Conservation (phyloP, 2,329 filamentous ascomycete species). For the Clonostachys sp. region DNA sequence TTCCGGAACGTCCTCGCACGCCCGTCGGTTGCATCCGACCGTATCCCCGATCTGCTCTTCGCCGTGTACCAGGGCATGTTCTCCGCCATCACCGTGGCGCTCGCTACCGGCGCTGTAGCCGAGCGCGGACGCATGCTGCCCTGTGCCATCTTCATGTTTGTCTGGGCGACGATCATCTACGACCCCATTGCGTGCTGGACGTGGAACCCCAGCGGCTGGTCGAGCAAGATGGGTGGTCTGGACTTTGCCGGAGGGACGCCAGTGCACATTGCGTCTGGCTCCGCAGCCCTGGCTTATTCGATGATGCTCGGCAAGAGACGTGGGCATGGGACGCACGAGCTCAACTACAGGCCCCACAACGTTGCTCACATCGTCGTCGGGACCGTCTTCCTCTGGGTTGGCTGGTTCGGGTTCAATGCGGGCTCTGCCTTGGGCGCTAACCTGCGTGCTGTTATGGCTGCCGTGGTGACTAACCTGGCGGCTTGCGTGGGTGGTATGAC, state of each 20-base stretch:
- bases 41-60: conserved; percentile 79
- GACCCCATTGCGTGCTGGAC: conserved; percentile 95
- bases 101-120: conserved; percentile 79
- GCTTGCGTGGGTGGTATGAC: conserved; percentile 82
- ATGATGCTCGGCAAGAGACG: conserved; percentile 85
- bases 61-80: conserved; percentile 88
- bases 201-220: conserved; percentile 83
- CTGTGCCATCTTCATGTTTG: conserved; percentile 86
- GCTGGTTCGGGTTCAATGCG: conserved; percentile 94
- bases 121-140: conserved; percentile 86
- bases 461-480: conserved; percentile 79
- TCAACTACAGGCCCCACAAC: conserved; percentile 91
- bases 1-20: conserved; percentile 70
- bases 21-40: conserved; percentile 68
- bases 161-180: conserved; percentile 88
- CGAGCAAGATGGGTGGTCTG: conserved; percentile 71
- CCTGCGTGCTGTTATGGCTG: conserved; percentile 80
- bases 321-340: conserved; percentile 79
- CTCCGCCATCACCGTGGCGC: conserved; percentile 78
- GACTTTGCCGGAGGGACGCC: conserved; percentile 90
- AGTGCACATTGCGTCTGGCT: conserved; percentile 81
- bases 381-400: conserved; percentile 91
- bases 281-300: conserved; percentile 81
- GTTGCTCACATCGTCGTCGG: conserved; percentile 90
- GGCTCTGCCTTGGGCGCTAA: conserved; percentile 79